A percentile compares a stretch with the other conserved stretches of the same genome.
These are phyloP conservation scores for Leccinum aurantiacum DNA, from an alignment of 768 basidiomycete species.

Conservation along the genomic window DNA sequence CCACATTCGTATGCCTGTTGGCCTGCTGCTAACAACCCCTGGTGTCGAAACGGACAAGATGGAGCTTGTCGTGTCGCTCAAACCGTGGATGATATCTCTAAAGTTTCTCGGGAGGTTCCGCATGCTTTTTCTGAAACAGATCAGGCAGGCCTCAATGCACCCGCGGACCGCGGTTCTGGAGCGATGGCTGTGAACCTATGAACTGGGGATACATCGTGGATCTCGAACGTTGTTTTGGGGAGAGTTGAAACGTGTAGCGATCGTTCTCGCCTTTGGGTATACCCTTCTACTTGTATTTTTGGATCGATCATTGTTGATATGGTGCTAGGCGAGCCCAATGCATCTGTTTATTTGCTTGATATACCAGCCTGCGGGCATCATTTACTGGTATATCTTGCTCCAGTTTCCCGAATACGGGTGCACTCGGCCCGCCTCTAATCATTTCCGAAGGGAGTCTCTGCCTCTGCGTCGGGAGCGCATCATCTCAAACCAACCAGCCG, in stretches of 20 bases:
- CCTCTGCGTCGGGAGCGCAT: constrained; percentile 56
- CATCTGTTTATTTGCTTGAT: constrained; percentile 91
- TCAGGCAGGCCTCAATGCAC: constrained; percentile 96
- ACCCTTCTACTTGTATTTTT: constrained; percentile 6
- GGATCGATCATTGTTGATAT: constrained; percentile 9
- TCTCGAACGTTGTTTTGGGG: too few species aligned
- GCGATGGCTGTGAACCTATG: constrained; percentile 98
- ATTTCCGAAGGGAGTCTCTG: too few species aligned
- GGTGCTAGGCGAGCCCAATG: constrained; percentile 63
- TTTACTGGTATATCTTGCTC: too few species aligned
- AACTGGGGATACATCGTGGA: constrained; percentile 54
- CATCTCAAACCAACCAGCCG: constrained; percentile 49
- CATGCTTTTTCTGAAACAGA: constrained; percentile 48
- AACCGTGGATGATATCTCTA: constrained; percentile 85
- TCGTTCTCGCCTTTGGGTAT: constrained; percentile 55
- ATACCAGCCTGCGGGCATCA: background rate
- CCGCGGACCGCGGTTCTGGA: constrained; percentile 98
- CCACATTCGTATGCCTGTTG: constrained; percentile 92
- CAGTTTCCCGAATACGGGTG: constrained; percentile 38
- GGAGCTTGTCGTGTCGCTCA: constrained; percentile 76
- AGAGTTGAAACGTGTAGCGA: too few species aligned
- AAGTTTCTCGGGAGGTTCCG: constrained; percentile 83
- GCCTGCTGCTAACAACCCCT: constrained; percentile 81
- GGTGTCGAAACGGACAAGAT: constrained; percentile 82
- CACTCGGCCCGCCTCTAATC: constrained; percentile 35